phyloP scores from a whole-genome alignment of 441 rosid species.

The Adansonia gregorii region DNA sequence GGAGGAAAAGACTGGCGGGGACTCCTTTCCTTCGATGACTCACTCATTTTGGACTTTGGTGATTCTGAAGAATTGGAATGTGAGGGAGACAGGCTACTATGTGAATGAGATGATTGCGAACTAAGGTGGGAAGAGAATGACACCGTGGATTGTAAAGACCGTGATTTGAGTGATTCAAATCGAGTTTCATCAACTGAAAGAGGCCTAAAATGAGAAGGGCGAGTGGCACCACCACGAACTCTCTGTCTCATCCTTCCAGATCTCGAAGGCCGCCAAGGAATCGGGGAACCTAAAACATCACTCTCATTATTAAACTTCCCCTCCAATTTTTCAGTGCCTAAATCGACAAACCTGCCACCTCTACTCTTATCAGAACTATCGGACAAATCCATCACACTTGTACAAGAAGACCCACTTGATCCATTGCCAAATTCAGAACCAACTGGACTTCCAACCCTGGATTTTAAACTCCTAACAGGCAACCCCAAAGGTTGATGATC shows the following conservation, averaged over 20 bases:
- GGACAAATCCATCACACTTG: slow-evolving; percentile 36
- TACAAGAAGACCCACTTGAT: slow-evolving; percentile 38
- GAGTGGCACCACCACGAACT: slow-evolving; percentile 21
- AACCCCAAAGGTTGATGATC: slow-evolving; percentile 62
- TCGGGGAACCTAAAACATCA: slow-evolving; percentile 40
- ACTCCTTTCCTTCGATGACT: slow-evolving; percentile 42
- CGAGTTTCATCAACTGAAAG: slow-evolving; percentile 63
- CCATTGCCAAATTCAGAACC: slow-evolving; percentile 34
- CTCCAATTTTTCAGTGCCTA: slow-evolving; percentile 42
- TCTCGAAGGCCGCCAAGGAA: slow-evolving; percentile 40
- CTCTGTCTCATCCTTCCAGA: slow-evolving; percentile 46
- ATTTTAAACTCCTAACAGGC: slow-evolving; percentile 74
- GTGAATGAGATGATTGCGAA: slow-evolving; percentile 42
- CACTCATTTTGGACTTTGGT: slow-evolving; percentile 46
- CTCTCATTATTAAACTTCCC: slow-evolving; percentile 30
- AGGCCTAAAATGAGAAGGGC: slow-evolving; percentile 52
- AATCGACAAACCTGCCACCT: slow-evolving; percentile 36
- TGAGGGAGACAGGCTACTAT: slow-evolving; percentile 48
- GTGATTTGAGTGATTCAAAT: slow-evolving; percentile 42
- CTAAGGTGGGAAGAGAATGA: slow-evolving; percentile 48
- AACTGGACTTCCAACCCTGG: slow-evolving; percentile 29
- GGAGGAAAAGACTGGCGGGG: slow-evolving; percentile 45
- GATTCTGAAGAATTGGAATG: slow-evolving; percentile 48
- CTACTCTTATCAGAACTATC: slow-evolving; percentile 33
- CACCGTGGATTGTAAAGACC: slow-evolving; percentile 47